A percentile compares a stretch with the other conserved stretches of the same genome.
Conservation (phyloP, 2,329 filamentous ascomycete species). For the Fusarium annulatum region DNA sequence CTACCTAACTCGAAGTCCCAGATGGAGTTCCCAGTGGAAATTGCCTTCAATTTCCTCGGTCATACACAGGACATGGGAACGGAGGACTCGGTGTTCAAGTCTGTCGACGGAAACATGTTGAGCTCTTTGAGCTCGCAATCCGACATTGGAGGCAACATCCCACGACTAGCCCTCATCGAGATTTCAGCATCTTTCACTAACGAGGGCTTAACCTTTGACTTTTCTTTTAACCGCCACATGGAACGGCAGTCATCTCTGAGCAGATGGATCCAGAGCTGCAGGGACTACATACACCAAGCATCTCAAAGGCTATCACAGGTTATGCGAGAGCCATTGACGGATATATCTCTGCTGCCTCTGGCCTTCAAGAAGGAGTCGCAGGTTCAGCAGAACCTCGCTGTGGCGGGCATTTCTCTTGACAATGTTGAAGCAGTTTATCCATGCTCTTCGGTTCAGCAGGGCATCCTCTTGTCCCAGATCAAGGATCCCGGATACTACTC, state of each 20-base stretch:
- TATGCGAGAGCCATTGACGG: neutral
- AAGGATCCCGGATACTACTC: slow-evolving; percentile 30
- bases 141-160: slow-evolving; percentile 22
- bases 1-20: neutral
- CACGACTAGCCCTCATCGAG: slow-evolving; percentile 32
- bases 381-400: neutral
- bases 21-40: slow-evolving; percentile 16
- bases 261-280: neutral
- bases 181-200: slow-evolving; percentile 20
- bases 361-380: neutral
- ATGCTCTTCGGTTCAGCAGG: slow-evolving; percentile 39
- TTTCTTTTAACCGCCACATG: slow-evolving; percentile 27
- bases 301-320: neutral
- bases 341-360: slow-evolving; percentile 25
- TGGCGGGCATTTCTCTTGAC: neutral
- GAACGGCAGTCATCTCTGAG: neutral
- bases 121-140: slow-evolving; percentile 5
- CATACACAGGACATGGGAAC: slow-evolving; percentile 5
- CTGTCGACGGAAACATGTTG: neutral
- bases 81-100: slow-evolving; percentile 12
- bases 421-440: slow-evolving; percentile 34
- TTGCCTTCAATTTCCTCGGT: slow-evolving; percentile 39
- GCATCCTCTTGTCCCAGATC: slow-evolving; percentile 36
- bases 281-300: neutral
- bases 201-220: neutral